Percentiles rank a stretch among this genome's conserved stretches.
Conservation (phyloP, 257 asterid species). For the Rubia yunnanensis region DNA sequence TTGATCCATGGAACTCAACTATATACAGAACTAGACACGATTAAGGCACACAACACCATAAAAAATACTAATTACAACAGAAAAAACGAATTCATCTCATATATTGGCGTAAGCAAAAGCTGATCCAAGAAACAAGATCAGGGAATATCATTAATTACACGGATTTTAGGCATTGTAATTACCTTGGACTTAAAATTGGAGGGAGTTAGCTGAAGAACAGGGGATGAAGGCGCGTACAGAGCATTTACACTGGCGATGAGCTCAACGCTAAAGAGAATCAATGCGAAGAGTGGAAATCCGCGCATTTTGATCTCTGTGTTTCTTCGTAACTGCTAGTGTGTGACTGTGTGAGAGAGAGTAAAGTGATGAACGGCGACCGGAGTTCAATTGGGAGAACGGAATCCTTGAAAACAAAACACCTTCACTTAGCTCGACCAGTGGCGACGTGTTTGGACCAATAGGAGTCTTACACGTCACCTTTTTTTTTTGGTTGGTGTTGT, state of each 20-base stretch:
- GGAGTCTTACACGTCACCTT: constrained; percentile 21
- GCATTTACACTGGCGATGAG: constrained; percentile 45
- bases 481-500: not conserved
- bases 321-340: not conserved
- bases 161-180: not conserved
- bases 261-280: constrained; percentile 16
- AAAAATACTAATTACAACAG: not conserved
- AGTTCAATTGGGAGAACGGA: not conserved
- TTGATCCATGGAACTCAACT: not conserved
- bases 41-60: not conserved
- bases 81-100: not conserved
- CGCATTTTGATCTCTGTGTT: constrained; percentile 28
- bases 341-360: not conserved
- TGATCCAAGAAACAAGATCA: not conserved
- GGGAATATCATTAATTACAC: not conserved
- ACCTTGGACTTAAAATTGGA: constrained; percentile 96
- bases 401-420: not conserved
- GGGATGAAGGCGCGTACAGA: constrained; percentile 73
- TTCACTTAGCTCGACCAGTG: not conserved
- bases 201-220: constrained; percentile 82
- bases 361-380: not conserved
- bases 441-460: constrained; percentile 36
- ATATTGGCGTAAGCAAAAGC: not conserved
- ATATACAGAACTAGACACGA: not conserved
- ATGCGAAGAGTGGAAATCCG: constrained; percentile 30